Conservation (phyloP, 2,329 filamentous ascomycete genomes). For the Alternaria ethzedia region DNA sequence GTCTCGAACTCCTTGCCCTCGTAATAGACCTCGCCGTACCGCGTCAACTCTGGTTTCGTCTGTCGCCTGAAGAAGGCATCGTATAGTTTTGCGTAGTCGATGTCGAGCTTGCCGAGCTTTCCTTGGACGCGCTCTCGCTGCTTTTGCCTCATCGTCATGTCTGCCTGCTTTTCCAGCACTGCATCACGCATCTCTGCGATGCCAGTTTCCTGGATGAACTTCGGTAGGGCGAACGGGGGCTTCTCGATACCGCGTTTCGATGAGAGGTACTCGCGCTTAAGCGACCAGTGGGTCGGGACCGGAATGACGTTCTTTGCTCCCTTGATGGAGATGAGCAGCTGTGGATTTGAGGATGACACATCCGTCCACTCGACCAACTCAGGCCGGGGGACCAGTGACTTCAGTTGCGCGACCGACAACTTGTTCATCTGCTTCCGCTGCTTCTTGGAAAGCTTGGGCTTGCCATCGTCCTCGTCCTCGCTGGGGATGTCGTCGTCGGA, state of each 20-base stretch:
- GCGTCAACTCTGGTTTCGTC: conserved; percentile 90
- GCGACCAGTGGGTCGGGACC: conserved; percentile 90
- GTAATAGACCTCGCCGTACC: conserved; percentile 99
- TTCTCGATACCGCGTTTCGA: conserved; percentile 98
- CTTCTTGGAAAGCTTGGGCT: conserved; percentile 86
- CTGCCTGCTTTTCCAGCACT: conserved; percentile 91
- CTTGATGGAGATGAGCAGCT: conserved; percentile 91
- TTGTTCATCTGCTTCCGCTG: conserved; percentile 91
- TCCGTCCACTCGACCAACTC: conserved; percentile 99
- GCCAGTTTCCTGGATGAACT: conserved; percentile 96
- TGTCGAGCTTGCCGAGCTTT: conserved; percentile 96
- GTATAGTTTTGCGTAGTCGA: conserved; percentile 97
- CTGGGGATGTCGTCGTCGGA: conserved; percentile 85
- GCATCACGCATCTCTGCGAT: conserved; percentile 98
- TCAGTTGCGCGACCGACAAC: conserved; percentile 92
- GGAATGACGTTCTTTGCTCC: conserved; percentile 94
- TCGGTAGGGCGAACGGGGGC: conserved; percentile 86
- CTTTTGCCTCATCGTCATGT: conserved; percentile 91
- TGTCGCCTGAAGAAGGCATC: conserved; percentile 98
- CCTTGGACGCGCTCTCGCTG: conserved; percentile 92
- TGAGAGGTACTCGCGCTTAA: conserved; percentile 96
- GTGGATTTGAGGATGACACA: conserved; percentile 86
- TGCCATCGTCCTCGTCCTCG: conserved; percentile 76
- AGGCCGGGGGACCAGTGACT: conserved; percentile 86
- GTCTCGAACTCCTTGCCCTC: conserved; percentile 99